Evolutionary conservation across 192 early-diverging fungal species (phyloP), one percentile per base, ranked within the genome.

Genomic region (Coemansia pectinata): DNA sequence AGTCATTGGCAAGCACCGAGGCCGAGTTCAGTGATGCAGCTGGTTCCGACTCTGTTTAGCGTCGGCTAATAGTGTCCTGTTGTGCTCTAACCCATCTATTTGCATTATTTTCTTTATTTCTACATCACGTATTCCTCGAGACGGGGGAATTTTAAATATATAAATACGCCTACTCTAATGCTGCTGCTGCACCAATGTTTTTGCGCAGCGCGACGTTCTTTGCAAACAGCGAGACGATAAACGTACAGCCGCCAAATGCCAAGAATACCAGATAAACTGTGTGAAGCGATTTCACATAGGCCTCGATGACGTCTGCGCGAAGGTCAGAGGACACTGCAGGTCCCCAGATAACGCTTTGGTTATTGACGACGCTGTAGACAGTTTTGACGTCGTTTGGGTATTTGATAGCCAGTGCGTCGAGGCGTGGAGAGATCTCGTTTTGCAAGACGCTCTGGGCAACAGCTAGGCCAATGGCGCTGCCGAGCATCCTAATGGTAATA

Each of bases 221-320:
- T 39, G 85, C 67, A 47, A 86, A 85, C 60, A 91, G 64, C 29
- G 82, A 72, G n/a, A 80, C n/a, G 48, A 91, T 38, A 41, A 88
- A 79, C 1, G 83, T 70, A 9, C 75, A 19, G 4, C 79, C 81
- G 19, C 76, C 76, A 39, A 91, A 80, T 1, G 87, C 85, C n/a
- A 87, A 70, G 38, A 87, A 73, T 44, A 79, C 72, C n/a, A 77
- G 70, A 66, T 80, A 89, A 11, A 86, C 79, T 19, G 41, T 76
- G 36, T 84, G 85, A 53, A 91, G 69, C 9, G 85, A 76, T 23
- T 73, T 57, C 23, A 88, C 88, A 69, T 89, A 89, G 3, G 87
- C 86, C 5, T 74, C 71, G 21, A 88, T 81, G 7, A 87, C 76
- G 8, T 69, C 63, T 0, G 17, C 36, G 70, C 77, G 83, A 19